phyloP scores from a whole-genome alignment of 108 stramenopile genomes.

The Nannochloropsis gaditana region DNA sequence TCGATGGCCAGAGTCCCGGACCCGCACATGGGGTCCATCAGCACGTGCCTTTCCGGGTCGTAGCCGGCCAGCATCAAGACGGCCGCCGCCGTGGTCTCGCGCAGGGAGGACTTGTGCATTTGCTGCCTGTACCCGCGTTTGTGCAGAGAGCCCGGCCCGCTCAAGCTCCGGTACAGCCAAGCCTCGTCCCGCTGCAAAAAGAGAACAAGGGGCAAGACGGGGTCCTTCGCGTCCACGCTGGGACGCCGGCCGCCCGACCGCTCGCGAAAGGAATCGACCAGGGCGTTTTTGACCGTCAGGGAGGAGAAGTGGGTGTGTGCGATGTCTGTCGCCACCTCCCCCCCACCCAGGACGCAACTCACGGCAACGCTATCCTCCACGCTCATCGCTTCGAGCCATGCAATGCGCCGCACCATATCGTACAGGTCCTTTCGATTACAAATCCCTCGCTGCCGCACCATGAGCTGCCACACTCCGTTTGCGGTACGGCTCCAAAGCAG shows the following conservation, averaged over 20 bases:
- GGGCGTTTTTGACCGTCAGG: constrained; percentile 47
- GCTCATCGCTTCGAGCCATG: constrained; percentile 31
- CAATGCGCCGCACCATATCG: constrained; percentile 21
- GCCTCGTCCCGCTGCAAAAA: constrained; percentile 36
- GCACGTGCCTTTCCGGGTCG: constrained; percentile 31
- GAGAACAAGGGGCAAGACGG: constrained; percentile 42
- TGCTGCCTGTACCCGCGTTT: constrained; percentile 46
- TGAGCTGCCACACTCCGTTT: constrained; percentile 32
- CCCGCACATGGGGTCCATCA: constrained; percentile 30
- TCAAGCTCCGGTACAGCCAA: constrained; percentile 40
- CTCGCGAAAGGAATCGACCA: constrained; percentile 45
- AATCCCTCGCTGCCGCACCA: constrained; percentile 22
- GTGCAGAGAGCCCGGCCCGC: constrained; percentile 47
- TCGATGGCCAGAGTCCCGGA: constrained; percentile 42
- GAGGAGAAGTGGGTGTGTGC: constrained; percentile 49
- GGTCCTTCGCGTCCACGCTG: constrained; percentile 39
- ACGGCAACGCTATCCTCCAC: constrained; percentile 31
- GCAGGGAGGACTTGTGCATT: constrained; percentile 44
- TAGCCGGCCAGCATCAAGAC: constrained; percentile 38
- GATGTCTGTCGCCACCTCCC: constrained; percentile 34
- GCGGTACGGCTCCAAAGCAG: constrained; percentile 42
- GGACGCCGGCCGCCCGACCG: constrained; percentile 26
- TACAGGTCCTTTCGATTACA: constrained; percentile 24
- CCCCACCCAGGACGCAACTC: constrained; percentile 31
- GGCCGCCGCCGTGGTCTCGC: constrained; percentile 46